Evolutionary conservation across 139 green algal species (phyloP).

Genomic region (Ulvella scutata): DNA sequence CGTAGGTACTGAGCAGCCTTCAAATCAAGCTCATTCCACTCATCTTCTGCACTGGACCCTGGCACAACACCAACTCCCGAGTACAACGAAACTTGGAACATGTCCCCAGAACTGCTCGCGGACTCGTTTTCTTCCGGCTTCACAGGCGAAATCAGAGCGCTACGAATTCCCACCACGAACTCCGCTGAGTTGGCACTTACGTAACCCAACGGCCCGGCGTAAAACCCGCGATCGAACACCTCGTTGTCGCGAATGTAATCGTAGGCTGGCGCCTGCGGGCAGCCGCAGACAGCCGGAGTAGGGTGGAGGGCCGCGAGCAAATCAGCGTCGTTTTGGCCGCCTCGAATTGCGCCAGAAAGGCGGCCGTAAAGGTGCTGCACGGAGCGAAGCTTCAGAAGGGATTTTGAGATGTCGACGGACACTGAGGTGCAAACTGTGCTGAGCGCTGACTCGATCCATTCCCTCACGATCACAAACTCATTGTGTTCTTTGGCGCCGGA

Average conservation of each 20-base stretch:
- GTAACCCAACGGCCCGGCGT: constrained; percentile 91
- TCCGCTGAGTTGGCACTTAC: constrained; percentile 60
- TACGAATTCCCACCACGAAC: constrained; percentile 96
- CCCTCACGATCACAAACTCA: constrained; percentile 79
- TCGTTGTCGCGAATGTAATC: constrained; percentile 30
- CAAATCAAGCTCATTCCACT: constrained; percentile 93
- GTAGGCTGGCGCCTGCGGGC: constrained; percentile 28
- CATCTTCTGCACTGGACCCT: constrained; percentile 44
- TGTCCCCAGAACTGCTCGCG: background rate
- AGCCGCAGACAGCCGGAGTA: constrained; percentile 83
- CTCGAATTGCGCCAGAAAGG: constrained; percentile 47
- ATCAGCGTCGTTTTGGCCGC: constrained; percentile 32
- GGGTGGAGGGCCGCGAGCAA: constrained; percentile 65
- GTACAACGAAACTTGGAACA: constrained; percentile 40
- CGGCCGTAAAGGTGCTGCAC: constrained; percentile 94
- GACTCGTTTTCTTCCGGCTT: background rate
- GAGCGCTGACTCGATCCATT: constrained; percentile 56
- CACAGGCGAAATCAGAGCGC: constrained; percentile 45
- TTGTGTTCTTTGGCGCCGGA: constrained; percentile 77
- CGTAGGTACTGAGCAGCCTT: constrained; percentile 37
- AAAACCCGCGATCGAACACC: constrained; percentile 90
- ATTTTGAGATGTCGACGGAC: constrained; percentile 68
- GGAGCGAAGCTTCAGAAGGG: constrained; percentile 54
- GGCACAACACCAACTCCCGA: constrained; percentile 90
- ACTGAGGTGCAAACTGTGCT: constrained; percentile 32